These are phyloP conservation scores for Spergularia bocconei DNA, from an alignment of 148 eudicot species.

Conservation along the genomic window DNA sequence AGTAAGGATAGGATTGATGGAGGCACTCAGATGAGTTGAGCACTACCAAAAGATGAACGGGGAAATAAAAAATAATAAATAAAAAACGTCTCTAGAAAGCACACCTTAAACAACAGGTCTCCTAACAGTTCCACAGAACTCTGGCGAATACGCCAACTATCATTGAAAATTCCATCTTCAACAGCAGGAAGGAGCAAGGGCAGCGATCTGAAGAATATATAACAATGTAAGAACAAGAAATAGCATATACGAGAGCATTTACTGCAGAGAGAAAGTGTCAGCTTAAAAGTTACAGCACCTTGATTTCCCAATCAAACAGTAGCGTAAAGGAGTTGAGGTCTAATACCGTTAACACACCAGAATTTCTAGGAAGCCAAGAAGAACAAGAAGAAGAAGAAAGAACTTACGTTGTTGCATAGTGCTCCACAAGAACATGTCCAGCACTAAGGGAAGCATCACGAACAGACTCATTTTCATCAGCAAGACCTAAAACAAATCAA, in stretches of 20 bases:
- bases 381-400: not conserved
- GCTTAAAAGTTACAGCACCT: not conserved
- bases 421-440: constrained; percentile 97
- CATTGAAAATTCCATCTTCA: constrained; percentile 99
- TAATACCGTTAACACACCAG: not conserved
- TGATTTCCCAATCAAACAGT: not conserved
- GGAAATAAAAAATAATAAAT: not conserved
- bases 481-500: constrained; percentile 57
- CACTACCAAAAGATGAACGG: not conserved
- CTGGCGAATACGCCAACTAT: constrained; percentile 96
- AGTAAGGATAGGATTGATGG: not conserved
- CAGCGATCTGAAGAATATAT: constrained; percentile 54
- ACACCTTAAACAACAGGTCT: constrained; percentile 92
- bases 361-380: not conserved
- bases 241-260: not conserved
- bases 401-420: constrained; percentile 90
- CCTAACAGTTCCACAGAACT: constrained; percentile 96
- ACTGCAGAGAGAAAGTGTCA: not conserved
- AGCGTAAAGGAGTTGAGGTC: not conserved
- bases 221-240: not conserved
- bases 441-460: constrained; percentile 98
- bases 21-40: not conserved
- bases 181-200: constrained; percentile 98
- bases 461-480: constrained; percentile 99
- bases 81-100: constrained; percentile 4